Evolutionary conservation across 106 monocot species (phyloP).

Genomic region (Acorus calamus): DNA sequence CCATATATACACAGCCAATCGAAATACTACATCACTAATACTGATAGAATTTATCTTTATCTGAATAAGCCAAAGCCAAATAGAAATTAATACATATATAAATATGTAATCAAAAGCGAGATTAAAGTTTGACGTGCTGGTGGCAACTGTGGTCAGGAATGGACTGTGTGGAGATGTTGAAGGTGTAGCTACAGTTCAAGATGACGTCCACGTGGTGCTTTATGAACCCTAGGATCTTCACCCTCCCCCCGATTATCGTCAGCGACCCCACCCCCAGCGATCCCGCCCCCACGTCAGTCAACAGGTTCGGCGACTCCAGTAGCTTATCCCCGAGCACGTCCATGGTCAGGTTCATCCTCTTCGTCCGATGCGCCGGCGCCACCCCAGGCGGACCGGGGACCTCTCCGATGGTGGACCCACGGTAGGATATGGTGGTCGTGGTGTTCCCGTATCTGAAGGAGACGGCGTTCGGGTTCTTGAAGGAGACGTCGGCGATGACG

Average conservation of each 20-base stretch:
- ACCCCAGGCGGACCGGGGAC: neutral
- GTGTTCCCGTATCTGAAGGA: neutral
- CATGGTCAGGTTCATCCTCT: neutral
- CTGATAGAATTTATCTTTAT: too few species aligned
- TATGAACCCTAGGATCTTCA: slow-evolving; percentile 37
- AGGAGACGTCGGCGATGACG: neutral
- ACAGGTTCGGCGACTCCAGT: slow-evolving; percentile 5
- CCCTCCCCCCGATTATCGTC: slow-evolving; percentile 50
- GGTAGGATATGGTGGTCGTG: neutral
- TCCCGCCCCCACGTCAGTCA: slow-evolving; percentile 16
- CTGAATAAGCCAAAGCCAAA: too few species aligned
- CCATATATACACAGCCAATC: too few species aligned
- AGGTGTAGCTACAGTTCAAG: slow-evolving; percentile 48
- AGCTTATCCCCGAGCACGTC: slow-evolving; percentile 13
- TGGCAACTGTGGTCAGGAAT: slow-evolving; percentile 31
- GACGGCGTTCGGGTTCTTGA: neutral
- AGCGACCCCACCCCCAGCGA: slow-evolving; percentile 20
- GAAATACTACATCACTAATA: too few species aligned
- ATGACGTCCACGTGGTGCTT: slow-evolving; percentile 29
- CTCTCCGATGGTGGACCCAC: neutral
- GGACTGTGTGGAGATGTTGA: slow-evolving; percentile 15
- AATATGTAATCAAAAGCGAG: neutral
- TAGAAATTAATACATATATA: too few species aligned
- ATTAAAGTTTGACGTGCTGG: slow-evolving; percentile 12
- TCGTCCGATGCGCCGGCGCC: neutral